Evolutionary conservation across 495 filamentous ascomycete genomes (phyloP).

Genomic region (Amorphotheca resinae): DNA sequence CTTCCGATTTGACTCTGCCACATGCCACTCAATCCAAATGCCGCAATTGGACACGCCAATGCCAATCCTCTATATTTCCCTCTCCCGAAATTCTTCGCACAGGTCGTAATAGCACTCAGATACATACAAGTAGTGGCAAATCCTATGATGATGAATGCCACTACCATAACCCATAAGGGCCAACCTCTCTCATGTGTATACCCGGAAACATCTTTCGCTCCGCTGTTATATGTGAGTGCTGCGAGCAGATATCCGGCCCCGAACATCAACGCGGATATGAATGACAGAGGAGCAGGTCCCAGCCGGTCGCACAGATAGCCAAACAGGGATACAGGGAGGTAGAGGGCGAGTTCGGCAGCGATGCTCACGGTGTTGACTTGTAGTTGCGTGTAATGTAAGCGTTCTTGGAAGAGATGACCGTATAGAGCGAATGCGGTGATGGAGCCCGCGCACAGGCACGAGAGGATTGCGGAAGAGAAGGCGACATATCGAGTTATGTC

Average conservation of each 20-base stretch:
- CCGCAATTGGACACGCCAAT: conserved; percentile 79
- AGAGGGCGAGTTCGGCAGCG: conserved; percentile 73
- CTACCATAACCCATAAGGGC: conserved; percentile 71
- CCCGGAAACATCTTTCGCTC: conserved; percentile 28
- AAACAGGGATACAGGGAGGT: conserved; percentile 77
- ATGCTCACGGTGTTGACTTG: conserved; percentile 84
- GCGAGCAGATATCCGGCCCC: conserved; percentile 74
- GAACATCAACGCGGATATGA: conserved; percentile 61
- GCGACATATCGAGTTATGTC: conserved; percentile 18
- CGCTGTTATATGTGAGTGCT: conserved; percentile 56
- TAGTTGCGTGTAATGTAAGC: conserved; percentile 74
- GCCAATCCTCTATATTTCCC: conserved; percentile 82
- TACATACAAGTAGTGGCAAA: conserved; percentile 81
- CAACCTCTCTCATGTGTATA: conserved; percentile 38
- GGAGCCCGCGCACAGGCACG: conserved; percentile 64
- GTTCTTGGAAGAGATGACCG: conserved; percentile 71
- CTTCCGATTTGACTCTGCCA: conserved; percentile 86
- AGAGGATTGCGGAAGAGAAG: conserved; percentile 18
- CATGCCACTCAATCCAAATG: conserved; percentile 87
- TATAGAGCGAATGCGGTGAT: conserved; percentile 86
- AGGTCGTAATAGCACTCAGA: conserved; percentile 74
- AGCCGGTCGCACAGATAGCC: conserved; percentile 84
- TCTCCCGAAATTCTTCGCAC: conserved; percentile 91
- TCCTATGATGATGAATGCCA: conserved; percentile 71
- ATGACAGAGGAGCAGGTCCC: conserved; percentile 59